phyloP scores from a whole-genome alignment of 768 basidiomycete genomes.

The Hericium coralloides region DNA sequence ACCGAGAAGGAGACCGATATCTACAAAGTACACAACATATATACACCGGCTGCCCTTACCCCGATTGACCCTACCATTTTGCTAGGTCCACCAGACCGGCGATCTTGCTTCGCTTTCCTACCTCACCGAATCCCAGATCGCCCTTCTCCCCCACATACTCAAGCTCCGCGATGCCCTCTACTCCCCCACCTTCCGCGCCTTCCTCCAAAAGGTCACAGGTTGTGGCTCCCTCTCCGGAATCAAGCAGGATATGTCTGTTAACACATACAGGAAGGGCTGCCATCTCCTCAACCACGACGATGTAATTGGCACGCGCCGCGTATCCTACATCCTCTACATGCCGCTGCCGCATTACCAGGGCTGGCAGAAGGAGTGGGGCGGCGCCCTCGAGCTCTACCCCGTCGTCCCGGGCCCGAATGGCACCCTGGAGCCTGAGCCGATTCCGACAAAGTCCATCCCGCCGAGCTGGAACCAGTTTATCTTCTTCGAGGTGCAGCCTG shows the following conservation, averaged over 20 bases:
- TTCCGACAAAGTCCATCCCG: constrained; percentile 59
- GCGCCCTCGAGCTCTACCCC: constrained; percentile 90
- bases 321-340: constrained; percentile 97
- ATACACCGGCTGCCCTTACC: neutral
- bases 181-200: constrained; percentile 70
- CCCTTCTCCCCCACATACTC: constrained; percentile 72
- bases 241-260: constrained; percentile 94
- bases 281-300: constrained; percentile 98
- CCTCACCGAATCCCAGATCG: constrained; percentile 67
- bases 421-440: constrained; percentile 55
- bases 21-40: constrained; percentile 60
- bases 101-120: constrained; percentile 91
- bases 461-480: constrained; percentile 88
- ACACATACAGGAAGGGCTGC: constrained; percentile 83
- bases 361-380: constrained; percentile 90
- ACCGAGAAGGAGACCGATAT: constrained; percentile 97
- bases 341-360: constrained; percentile 63
- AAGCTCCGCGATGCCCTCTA: constrained; percentile 87
- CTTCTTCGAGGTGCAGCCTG: constrained; percentile 90
- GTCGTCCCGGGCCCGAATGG: constrained; percentile 48
- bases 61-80: neutral
- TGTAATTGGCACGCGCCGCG: constrained; percentile 87
- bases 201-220: constrained; percentile 80
- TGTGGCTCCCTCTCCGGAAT: constrained; percentile 86
- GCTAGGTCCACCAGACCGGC: constrained; percentile 91